Evolutionary conservation across 768 basidiomycete species (phyloP), one percentile per base, ranked within the genome.

Genomic region (Saitozyma podzolica): DNA sequence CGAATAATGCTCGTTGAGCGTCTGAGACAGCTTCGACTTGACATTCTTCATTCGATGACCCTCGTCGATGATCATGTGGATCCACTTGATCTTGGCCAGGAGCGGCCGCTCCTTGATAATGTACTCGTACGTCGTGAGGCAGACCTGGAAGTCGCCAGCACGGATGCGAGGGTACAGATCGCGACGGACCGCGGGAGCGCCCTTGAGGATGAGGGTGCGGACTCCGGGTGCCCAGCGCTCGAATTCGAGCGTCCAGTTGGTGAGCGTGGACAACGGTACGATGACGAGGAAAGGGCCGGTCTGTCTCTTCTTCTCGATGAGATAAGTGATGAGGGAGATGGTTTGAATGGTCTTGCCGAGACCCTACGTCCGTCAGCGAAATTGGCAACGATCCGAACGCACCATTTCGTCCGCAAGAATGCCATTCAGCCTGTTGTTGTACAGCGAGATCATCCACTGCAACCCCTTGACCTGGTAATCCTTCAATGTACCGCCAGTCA

Each of bases 31-130:
- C 82, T 95, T 95, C 72, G 82, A 91, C 84, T 81, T 92, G 13
- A 87, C 93, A 76, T 97, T 96, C 83, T 97, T 97, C 92, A 96
- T 92, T 75, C 93, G 90, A 80, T 96, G 93, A 69, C 93, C 93
- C 84, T 97, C 93, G 76, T 97, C 92, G 66, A 97, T 93, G 78
- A 97, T 95, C 91, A 94, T 95, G 77, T 97, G 94, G 8, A 94
- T 80, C 93, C 93, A 97, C 76, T 91, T 92, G 70, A 92, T 85
- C 82, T 93, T 92, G 80, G 88, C 87, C 40, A 97, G 83, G 62
- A 89, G 79, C 1, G 90, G 90, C n/a, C 91, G 87, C 79, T 97
- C 94, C 82, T 93, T 93, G 84, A 95, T 96, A 79, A 97, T 92
- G 74, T 96, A 97, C 76, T 96, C 93, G 76, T 95, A 97, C 0